Evolutionary conservation across 768 basidiomycete species (phyloP), one percentile per base, ranked within the genome.

Genomic region (Phylloporus sp.): DNA sequence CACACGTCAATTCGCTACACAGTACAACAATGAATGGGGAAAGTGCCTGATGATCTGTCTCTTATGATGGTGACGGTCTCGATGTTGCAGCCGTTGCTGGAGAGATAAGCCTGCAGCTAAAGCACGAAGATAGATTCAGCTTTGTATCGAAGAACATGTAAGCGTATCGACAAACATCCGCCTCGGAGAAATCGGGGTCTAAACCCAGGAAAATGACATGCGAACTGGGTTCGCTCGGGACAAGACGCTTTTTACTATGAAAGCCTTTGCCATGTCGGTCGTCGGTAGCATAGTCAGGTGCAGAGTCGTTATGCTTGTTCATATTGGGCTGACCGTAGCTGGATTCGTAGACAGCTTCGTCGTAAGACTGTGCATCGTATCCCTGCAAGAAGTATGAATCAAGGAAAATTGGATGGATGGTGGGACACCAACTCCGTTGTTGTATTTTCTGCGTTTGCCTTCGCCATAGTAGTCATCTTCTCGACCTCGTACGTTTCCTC

Each of bases 151-250:
- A 64, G 50, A 49, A 67, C 60, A 67, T 66, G 64, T 55, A 53
- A 63, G 52, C 26, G 54, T 55, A 59, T 57, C 49, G 54, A 83
- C 86, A 72, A 69, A 96, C 93, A 76, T 94, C 91, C 59, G 86
- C 82, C 75, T 96, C 93, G 44, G 85, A 86, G 61, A 94, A 89
- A 66, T 92, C 91, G 46, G 84, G 82, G 67, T 96, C 93, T 48
- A 97, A 69, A 46, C 93, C 93, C 51, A 97, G 81, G 68, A 96
- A 95, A 61, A 96, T 95, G 64, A 97, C 89, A 71, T 97, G 92
- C 36, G 84, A 81, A 63, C 87, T 90, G 38, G 89, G 84, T 64
- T 90, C 88, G 44, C 89, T 92, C 24, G 89, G 85, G 48, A 79
- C 73, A 33, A 89, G 75, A 43, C 88, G 85, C 66, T 90, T 89